These are phyloP conservation scores for Podospora pseudoanserina DNA, from an alignment of 495 filamentous ascomycete species.

Conservation along the genomic window DNA sequence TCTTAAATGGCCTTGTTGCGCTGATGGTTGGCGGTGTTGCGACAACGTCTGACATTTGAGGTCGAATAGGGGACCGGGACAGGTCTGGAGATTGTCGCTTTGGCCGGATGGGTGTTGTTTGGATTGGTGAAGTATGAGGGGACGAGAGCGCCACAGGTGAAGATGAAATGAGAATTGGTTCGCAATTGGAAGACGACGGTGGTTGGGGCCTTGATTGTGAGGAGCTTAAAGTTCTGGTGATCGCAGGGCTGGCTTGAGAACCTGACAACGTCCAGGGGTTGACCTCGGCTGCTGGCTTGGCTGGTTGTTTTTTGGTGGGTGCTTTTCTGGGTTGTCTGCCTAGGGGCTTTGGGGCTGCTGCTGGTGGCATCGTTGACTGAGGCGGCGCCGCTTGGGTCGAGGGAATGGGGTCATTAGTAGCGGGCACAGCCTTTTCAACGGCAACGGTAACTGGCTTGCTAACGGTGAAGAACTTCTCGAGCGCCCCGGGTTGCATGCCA, in stretches of 20 bases:
- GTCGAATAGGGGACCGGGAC: slow-evolving; percentile 1
- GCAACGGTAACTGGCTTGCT: slow-evolving; percentile 29
- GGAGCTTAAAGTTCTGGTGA: slow-evolving; percentile 18
- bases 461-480: slow-evolving; percentile 40
- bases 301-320: slow-evolving; percentile 15
- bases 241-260: slow-evolving; percentile 37
- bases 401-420: slow-evolving; percentile 7
- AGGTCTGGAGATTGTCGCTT: slow-evolving; percentile 14
- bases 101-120: slow-evolving; percentile 8
- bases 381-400: background rate
- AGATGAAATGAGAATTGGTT: slow-evolving; percentile 44
- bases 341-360: slow-evolving; percentile 18
- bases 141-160: slow-evolving; percentile 35
- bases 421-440: background rate
- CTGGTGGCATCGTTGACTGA: slow-evolving; percentile 17
- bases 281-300: slow-evolving; percentile 24
- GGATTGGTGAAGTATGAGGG: slow-evolving; percentile 13
- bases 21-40: background rate
- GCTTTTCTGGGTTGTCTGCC: slow-evolving; percentile 35
- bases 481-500: slow-evolving; percentile 27
- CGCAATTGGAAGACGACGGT: slow-evolving; percentile 8
- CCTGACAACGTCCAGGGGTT: slow-evolving; percentile 46
- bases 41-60: slow-evolving; percentile 2
- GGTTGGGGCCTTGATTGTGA: slow-evolving; percentile 13
- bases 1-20: slow-evolving; percentile 23